These are phyloP conservation scores for Aspergillus viridinutans DNA, from an alignment of 2,329 filamentous ascomycete genomes.

Conservation along the genomic window DNA sequence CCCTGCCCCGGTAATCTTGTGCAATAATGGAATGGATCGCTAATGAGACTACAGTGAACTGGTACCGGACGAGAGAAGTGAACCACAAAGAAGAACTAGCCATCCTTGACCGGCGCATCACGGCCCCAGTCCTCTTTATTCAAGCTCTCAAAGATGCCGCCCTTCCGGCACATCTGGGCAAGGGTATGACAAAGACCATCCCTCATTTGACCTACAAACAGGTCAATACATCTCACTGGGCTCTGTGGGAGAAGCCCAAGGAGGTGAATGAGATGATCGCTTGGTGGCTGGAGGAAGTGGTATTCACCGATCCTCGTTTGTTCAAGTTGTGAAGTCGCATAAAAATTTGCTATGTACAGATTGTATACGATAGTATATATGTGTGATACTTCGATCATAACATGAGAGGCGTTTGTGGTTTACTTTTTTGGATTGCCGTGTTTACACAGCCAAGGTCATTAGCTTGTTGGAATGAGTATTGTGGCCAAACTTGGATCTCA, in stretches of 20 bases:
- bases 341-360: background rate
- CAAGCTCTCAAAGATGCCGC: slow-evolving; percentile 67
- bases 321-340: slow-evolving; percentile 6
- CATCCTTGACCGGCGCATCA: slow-evolving; percentile 42
- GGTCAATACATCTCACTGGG: slow-evolving; percentile 76
- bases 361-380: background rate
- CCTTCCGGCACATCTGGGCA: slow-evolving; percentile 66
- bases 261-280: slow-evolving; percentile 66
- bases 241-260: slow-evolving; percentile 66
- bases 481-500: background rate
- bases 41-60: slow-evolving; percentile 56
- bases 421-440: background rate
- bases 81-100: slow-evolving; percentile 72
- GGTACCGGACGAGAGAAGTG: slow-evolving; percentile 71
- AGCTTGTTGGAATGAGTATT: background rate
- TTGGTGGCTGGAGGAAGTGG: slow-evolving; percentile 62
- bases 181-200: slow-evolving; percentile 66
- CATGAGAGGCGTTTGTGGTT: background rate
- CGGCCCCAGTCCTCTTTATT: slow-evolving; percentile 69
- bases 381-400: background rate
- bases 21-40: background rate
- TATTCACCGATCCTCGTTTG: slow-evolving; percentile 33
- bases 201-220: slow-evolving; percentile 61
- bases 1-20: background rate
- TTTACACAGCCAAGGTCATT: background rate